Evolutionary conservation across 2,329 filamentous ascomycete species (phyloP).

Genomic region (Fusarium denticulatum): DNA sequence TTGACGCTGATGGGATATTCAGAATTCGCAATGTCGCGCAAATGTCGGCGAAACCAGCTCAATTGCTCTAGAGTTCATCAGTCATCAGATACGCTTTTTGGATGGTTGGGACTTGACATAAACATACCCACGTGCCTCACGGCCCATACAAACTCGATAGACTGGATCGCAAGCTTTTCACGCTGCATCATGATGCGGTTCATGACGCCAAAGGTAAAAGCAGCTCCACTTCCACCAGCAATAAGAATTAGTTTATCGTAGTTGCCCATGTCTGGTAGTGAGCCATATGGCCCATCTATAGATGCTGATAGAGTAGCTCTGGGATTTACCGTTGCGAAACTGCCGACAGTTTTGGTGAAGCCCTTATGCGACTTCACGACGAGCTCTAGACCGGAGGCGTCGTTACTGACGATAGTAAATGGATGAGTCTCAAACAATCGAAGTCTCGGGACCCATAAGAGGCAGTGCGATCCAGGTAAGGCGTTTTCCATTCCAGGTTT

Average conservation of each 20-base stretch:
- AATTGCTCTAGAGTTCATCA: not conserved
- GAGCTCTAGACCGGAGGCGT: slow-evolving; percentile 56
- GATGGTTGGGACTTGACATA: rapidly evolving
- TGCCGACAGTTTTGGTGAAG: slow-evolving; percentile 62
- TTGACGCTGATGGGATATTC: not conserved
- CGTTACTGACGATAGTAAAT: slow-evolving; percentile 61
- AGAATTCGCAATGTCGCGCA: not conserved
- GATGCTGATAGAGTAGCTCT: slow-evolving; percentile 57
- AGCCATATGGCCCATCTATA: slow-evolving; percentile 65
- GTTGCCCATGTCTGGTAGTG: slow-evolving; percentile 55
- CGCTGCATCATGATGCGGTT: slow-evolving; percentile 7
- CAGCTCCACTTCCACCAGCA: slow-evolving; percentile 40
- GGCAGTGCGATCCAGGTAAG: slow-evolving; percentile 54
- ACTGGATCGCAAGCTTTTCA: not conserved
- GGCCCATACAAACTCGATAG: slow-evolving; percentile 30
- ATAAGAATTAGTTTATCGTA: slow-evolving; percentile 41
- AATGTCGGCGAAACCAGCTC: not conserved
- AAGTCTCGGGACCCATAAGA: slow-evolving; percentile 64
- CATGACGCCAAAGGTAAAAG: slow-evolving; percentile 37
- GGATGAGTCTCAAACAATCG: slow-evolving; percentile 64
- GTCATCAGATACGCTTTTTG: rapidly evolving
- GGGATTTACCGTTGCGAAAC: slow-evolving; percentile 55
- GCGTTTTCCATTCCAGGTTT: slow-evolving; percentile 49
- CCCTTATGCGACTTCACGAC: slow-evolving; percentile 61
- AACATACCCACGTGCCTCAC: slow-evolving; percentile 14